Conservation (phyloP, 331 rosid genomes). For the Quercus lobata region DNA sequence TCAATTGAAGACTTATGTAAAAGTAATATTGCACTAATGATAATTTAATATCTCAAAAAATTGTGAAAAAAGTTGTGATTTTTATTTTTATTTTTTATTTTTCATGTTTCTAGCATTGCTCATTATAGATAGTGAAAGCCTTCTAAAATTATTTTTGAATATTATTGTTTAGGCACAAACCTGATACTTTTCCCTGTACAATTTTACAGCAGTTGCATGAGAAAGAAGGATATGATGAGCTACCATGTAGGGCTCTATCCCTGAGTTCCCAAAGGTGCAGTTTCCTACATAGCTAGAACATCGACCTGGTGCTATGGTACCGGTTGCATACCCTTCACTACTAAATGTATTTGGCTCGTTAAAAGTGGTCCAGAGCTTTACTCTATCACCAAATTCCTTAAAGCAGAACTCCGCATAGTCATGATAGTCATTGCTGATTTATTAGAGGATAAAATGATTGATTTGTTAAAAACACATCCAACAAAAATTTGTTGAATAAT, state of each 20-base stretch:
- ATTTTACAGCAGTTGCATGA: slow-evolving; percentile 51
- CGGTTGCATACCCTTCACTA: slow-evolving; percentile 30
- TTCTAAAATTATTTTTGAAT: no score
- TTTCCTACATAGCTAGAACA: slow-evolving; percentile 47
- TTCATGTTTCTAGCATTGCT: no score
- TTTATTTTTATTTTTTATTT: no score
- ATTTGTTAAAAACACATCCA: neutral
- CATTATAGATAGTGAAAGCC: no score
- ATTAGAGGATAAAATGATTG: neutral
- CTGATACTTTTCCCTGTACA: slow-evolving; percentile 55
- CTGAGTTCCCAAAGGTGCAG: slow-evolving; percentile 55
- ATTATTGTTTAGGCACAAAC: slow-evolving; percentile 16
- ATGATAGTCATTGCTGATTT: slow-evolving; percentile 16
- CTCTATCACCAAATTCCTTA: slow-evolving; percentile 29
- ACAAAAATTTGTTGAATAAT: neutral
- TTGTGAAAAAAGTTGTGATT: no score
- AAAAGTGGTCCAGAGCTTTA: slow-evolving; percentile 30
- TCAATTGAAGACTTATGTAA: no score
- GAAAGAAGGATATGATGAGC: slow-evolving; percentile 62
- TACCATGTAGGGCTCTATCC: slow-evolving; percentile 58
- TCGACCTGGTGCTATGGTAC: slow-evolving; percentile 53
- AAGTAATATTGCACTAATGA: no score
- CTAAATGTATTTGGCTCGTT: slow-evolving; percentile 47
- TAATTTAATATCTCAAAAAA: no score
- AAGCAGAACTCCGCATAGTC: slow-evolving; percentile 29